Evolutionary conservation across 1,284 basidiomycete species (phyloP).

Genomic region (Cryptococcus sp.): DNA sequence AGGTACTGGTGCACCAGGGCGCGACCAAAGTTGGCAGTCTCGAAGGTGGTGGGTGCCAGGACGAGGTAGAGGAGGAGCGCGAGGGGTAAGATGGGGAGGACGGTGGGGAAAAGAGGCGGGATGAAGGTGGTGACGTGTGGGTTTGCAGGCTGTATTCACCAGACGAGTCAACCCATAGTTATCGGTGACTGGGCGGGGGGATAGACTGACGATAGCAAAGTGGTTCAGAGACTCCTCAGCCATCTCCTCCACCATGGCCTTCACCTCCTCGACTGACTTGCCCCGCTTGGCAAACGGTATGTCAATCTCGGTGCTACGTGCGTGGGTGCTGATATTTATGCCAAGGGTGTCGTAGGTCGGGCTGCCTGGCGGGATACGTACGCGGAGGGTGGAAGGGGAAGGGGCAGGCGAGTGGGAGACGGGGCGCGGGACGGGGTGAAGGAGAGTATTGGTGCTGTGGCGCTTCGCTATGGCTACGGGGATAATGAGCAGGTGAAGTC

Average conservation of each 20-base stretch:
- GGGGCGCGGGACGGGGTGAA: conserved; percentile 4
- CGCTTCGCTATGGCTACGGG: conserved; percentile 12
- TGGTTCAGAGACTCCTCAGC: conserved; percentile 12
- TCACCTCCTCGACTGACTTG: background rate
- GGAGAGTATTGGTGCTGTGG: conserved; percentile 15
- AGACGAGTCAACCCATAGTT: too few relatives aligned
- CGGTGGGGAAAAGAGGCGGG: conserved; percentile 1
- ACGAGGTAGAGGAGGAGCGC: conserved; percentile 9
- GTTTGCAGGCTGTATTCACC: conserved; percentile 13
- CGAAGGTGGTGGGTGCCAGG: conserved; percentile 1
- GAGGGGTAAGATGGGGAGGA: conserved; percentile 6
- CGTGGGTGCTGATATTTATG: conserved; percentile 9
- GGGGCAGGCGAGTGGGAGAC: background rate
- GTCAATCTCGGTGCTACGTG: conserved; percentile 12
- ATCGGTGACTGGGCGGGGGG: too few relatives aligned
- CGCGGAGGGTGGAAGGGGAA: background rate
- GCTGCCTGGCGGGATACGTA: conserved; percentile 10
- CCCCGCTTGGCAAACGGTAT: conserved; percentile 2
- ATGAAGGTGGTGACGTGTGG: conserved; percentile 10
- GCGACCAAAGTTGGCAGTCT: conserved; percentile 3
- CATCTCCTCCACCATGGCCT: conserved; percentile 9
- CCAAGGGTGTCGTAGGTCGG: conserved; percentile 9
- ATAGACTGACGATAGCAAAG: conserved; percentile 18
- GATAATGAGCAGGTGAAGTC: background rate
- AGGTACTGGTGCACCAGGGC: conserved; percentile 9